phyloP scores from a whole-genome alignment of 495 filamentous ascomycete species.

The Aspergillus ostianus region DNA sequence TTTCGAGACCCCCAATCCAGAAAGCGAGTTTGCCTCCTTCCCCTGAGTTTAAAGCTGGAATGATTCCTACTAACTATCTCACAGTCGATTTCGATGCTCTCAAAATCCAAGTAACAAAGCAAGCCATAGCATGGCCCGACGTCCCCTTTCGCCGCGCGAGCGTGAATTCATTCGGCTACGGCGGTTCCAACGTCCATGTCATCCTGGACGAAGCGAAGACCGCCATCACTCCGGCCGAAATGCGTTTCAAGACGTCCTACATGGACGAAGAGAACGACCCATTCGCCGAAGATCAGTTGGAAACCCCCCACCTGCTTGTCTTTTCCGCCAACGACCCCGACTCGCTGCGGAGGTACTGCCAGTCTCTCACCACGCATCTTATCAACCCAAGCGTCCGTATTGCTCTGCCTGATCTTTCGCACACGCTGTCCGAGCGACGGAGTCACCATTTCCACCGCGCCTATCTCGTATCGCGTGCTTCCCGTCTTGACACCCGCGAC shows the following conservation, averaged over 20 bases:
- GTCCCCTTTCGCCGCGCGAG: slow-evolving; percentile 10
- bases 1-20: slow-evolving; percentile 20
- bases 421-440: slow-evolving; percentile 4
- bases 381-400: not conserved
- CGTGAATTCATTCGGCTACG: slow-evolving; percentile 20
- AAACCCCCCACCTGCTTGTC: not conserved
- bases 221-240: too few relatives aligned
- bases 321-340: not conserved
- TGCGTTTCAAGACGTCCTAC: not conserved
- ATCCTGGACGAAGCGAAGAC: not conserved
- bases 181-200: slow-evolving; percentile 24
- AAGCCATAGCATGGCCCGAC: slow-evolving; percentile 12
- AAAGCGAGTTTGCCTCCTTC: slow-evolving; percentile 13
- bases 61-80: not conserved
- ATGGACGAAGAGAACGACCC: not conserved
- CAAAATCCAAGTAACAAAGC: slow-evolving; percentile 9
- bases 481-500: not conserved
- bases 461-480: not conserved
- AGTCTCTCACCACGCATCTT: not conserved
- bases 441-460: not conserved
- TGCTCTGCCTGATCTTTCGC: not conserved
- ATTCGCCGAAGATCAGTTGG: too few relatives aligned
- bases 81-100: not conserved
- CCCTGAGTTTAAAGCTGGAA: too few relatives aligned
- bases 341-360: not conserved